phyloP scores from a whole-genome alignment of 768 basidiomycete species.

The Boletus reticulatus region DNA sequence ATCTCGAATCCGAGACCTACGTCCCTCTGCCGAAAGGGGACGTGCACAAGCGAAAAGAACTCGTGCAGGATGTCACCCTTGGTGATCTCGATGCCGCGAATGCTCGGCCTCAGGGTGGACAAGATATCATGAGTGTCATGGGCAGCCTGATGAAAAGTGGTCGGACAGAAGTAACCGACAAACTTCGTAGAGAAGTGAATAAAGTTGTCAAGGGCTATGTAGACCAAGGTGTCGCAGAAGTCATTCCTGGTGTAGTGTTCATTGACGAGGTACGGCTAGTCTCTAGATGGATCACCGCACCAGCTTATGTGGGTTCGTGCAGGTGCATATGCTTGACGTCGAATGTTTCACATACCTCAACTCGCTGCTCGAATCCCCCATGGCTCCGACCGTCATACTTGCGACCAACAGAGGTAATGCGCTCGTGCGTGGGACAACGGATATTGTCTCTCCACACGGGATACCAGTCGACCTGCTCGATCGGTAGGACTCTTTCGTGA shows the following conservation, averaged over 20 bases:
- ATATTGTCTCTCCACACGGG: slow-evolving; percentile 90
- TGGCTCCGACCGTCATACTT: slow-evolving; percentile 96
- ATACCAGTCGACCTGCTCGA: slow-evolving; percentile 93
- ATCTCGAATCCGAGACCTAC: slow-evolving; percentile 97
- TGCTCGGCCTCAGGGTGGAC: slow-evolving; percentile 92
- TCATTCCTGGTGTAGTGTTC: too few relatives aligned
- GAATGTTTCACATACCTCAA: slow-evolving; percentile 99
- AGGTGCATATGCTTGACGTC: slow-evolving; percentile 98
- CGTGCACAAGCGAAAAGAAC: slow-evolving; percentile 93
- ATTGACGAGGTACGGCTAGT: too few relatives aligned
- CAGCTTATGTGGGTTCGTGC: too few relatives aligned
- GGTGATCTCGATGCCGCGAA: slow-evolving; percentile 97
- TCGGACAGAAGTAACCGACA: slow-evolving; percentile 96
- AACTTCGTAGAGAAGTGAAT: slow-evolving; percentile 92
- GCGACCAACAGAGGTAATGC: slow-evolving; percentile 95
- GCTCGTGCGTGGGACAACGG: slow-evolving; percentile 89
- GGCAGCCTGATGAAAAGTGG: slow-evolving; percentile 86
- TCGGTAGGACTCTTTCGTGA: slow-evolving; percentile 48
- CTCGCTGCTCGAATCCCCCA: slow-evolving; percentile 89
- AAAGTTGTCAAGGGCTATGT: slow-evolving; percentile 97
- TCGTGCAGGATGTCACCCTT: slow-evolving; percentile 92
- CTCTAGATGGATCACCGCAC: too few relatives aligned
- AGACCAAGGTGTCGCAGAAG: slow-evolving; percentile 95
- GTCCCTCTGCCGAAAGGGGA: slow-evolving; percentile 97
- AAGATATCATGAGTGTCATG: slow-evolving; percentile 99